Conservation (phyloP, 805 yeast genomes). For the Starmerella apis region DNA sequence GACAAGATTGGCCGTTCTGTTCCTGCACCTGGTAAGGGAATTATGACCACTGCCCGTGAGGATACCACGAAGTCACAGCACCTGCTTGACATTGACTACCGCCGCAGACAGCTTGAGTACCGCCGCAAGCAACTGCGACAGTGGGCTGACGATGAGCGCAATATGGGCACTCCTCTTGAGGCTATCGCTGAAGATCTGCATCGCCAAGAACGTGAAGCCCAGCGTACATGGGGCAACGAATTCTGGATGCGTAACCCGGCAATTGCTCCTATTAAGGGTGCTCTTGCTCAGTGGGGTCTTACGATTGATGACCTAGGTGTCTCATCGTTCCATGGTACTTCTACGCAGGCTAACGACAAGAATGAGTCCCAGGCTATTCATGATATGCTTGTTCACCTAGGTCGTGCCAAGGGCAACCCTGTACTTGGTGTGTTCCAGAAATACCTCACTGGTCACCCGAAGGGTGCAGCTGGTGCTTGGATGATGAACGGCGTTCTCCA, state of each 20-base stretch:
- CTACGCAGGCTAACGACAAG: constrained; percentile 97
- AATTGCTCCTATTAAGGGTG: constrained; percentile 94
- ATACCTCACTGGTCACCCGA: constrained; percentile 98
- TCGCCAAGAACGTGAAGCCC: constrained; percentile 78
- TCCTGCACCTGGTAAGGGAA: constrained; percentile 99
- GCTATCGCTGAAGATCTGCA: constrained; percentile 77
- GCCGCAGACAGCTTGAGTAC: constrained; percentile 76
- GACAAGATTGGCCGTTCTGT: constrained; percentile 98
- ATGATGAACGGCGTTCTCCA: constrained; percentile 98
- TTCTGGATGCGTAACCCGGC: constrained; percentile 85
- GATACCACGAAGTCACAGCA: constrained; percentile 56
- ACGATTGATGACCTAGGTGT: constrained; percentile 92
- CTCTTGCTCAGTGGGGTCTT: constrained; percentile 86
- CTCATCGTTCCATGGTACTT: constrained; percentile 98
- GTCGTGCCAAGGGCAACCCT: constrained; percentile 96
- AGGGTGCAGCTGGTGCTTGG: constrained; percentile 99
- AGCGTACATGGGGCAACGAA: constrained; percentile 89
- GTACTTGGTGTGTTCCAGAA: constrained; percentile 97
- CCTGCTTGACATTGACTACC: constrained; percentile 71
- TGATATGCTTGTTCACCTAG: constrained; percentile 87
- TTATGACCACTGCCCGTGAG: constrained; percentile 95
- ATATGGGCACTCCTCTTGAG: constrained; percentile 72
- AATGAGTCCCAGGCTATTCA: constrained; percentile 89
- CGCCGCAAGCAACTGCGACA: constrained; percentile 66
- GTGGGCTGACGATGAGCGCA: constrained; percentile 74